These are phyloP conservation scores for Astrephomene gubernaculifera DNA, from an alignment of 139 green algal species.

Conservation along the genomic window DNA sequence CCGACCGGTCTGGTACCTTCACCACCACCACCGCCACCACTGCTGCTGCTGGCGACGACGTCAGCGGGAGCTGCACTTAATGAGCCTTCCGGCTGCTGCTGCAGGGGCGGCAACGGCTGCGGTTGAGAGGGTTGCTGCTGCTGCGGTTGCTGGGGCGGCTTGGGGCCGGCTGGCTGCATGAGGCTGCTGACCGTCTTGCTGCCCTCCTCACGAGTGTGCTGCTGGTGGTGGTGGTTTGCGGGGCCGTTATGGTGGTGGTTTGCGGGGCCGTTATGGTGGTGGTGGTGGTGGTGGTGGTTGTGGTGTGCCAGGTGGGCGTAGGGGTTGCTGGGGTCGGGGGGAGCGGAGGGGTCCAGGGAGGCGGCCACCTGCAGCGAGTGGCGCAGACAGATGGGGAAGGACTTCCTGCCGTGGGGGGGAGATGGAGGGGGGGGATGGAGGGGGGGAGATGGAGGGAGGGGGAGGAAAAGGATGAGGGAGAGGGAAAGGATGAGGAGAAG, in stretches of 20 bases:
- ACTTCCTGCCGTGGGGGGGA: conserved; percentile 27
- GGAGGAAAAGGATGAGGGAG: not conserved
- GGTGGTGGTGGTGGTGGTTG: not conserved
- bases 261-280: not conserved
- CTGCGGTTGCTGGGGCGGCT: not conserved
- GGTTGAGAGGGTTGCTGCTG: not conserved
- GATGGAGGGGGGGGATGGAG: not conserved
- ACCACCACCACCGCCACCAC: too few relatives aligned
- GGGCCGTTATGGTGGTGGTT: not conserved
- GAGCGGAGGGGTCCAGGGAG: conserved; percentile 15
- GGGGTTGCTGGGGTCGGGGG: not conserved
- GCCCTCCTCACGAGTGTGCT: too few relatives aligned
- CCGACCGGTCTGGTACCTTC: too few relatives aligned
- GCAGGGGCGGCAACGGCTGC: not conserved
- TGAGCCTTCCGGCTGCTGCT: too few relatives aligned
- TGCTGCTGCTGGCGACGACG: too few relatives aligned
- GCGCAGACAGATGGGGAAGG: conserved; percentile 40
- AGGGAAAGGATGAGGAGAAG: too few relatives aligned
- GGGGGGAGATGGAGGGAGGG: not conserved
- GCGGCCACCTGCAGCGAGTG: conserved; percentile 27
- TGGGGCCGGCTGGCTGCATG: not conserved
- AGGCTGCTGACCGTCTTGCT: too few relatives aligned
- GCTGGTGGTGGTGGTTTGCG: not conserved
- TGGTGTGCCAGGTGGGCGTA: not conserved
- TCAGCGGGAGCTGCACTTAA: too few relatives aligned